Percentiles rank a stretch among this genome's conserved stretches.
phyloP scores from a whole-genome alignment of 2,329 filamentous ascomycete species.

The Ciborinia camelliae region DNA sequence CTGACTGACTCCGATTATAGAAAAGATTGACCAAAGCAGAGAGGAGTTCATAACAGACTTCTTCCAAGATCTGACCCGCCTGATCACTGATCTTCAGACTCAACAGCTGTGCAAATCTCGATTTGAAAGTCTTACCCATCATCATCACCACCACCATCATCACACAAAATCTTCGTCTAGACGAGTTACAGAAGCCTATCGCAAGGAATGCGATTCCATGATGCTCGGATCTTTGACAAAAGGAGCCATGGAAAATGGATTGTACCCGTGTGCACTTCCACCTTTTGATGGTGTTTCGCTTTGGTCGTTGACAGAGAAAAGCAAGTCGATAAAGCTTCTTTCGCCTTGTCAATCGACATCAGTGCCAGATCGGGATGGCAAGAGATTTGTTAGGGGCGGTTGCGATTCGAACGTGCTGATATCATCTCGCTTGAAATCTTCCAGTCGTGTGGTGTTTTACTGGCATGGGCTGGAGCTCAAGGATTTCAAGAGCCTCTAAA shows the following conservation, averaged over 20 bases:
- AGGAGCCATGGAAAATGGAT: no score
- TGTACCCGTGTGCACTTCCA: background rate
- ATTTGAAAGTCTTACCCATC: background rate
- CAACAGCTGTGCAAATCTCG: background rate
- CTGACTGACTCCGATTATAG: background rate
- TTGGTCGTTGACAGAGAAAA: background rate
- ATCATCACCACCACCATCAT: fast-evolving
- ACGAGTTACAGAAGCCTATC: background rate
- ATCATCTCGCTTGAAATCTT: no score
- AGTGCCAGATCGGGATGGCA: no score
- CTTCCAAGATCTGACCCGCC: background rate
- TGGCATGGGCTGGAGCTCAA: no score
- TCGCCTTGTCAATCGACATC: background rate
- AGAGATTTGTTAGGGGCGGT: background rate
- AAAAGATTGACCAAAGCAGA: background rate
- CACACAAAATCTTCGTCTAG: background rate
- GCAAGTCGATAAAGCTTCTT: background rate
- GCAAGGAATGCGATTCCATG: background rate
- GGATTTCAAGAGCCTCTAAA: no score
- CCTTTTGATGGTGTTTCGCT: background rate
- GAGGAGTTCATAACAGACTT: background rate
- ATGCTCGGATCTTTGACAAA: background rate
- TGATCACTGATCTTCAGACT: background rate
- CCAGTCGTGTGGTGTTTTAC: no score
- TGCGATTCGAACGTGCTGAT: no score